Evolutionary conservation across 2,329 filamentous ascomycete species (phyloP).

Genomic region (Cladosporium sp.): DNA sequence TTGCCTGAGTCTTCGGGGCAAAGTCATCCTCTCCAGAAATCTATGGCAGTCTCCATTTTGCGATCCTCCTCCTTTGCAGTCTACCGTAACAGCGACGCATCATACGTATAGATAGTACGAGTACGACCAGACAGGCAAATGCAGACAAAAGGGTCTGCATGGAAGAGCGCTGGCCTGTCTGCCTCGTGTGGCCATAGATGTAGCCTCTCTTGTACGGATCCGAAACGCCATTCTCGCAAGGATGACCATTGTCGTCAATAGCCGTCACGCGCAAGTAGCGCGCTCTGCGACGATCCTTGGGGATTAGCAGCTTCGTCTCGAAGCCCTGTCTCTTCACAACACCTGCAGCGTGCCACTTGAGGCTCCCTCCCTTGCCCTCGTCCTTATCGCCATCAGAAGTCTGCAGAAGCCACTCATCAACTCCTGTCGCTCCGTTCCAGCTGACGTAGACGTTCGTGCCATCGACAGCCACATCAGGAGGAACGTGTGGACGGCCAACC

Average conservation of each 20-base stretch:
- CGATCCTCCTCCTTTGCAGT: background rate
- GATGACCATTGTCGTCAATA: conserved; percentile 20
- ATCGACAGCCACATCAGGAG: conserved; percentile 31
- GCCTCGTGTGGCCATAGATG: conserved; percentile 4
- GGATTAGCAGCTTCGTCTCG: conserved; percentile 32
- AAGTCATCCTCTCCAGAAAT: too few species aligned
- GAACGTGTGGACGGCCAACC: conserved; percentile 33
- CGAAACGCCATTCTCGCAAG: conserved; percentile 22
- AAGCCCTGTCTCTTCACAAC: conserved; percentile 31
- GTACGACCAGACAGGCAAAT: background rate
- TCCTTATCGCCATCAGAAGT: conserved; percentile 13
- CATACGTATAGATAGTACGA: background rate
- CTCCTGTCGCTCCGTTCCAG: conserved; percentile 47
- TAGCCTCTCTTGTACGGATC: conserved; percentile 4
- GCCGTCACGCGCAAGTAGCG: conserved; percentile 28
- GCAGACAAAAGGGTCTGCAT: background rate
- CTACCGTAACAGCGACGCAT: background rate
- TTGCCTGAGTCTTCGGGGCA: too few species aligned
- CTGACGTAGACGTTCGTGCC: conserved; percentile 43
- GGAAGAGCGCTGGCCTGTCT: background rate
- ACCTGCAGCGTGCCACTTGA: conserved; percentile 19
- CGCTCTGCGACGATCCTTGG: conserved; percentile 14
- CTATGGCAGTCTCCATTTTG: conserved; percentile 7
- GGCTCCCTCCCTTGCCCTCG: too few species aligned
- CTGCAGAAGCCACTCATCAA: conserved; percentile 45